These are phyloP conservation scores for Aspergillus oerlinghausenensis DNA, from an alignment of 2,329 filamentous ascomycete species.

Conservation along the genomic window DNA sequence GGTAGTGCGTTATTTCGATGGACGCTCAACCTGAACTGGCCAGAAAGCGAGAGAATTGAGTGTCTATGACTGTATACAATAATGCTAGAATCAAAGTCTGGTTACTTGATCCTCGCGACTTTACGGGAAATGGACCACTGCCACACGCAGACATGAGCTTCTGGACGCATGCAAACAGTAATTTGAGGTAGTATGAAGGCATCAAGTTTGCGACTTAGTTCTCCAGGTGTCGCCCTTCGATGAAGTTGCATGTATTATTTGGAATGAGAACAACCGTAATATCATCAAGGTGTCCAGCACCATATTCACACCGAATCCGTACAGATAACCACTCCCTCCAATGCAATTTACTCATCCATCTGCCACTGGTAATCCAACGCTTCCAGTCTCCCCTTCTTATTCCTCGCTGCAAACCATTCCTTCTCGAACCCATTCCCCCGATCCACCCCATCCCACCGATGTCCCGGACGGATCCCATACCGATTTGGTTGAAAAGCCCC, in stretches of 20 bases:
- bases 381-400: slow-evolving; percentile 69
- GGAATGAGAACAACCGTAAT: background rate
- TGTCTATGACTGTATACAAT: no score
- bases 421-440: slow-evolving; percentile 88
- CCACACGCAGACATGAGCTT: background rate
- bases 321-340: background rate
- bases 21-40: background rate
- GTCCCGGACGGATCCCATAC: slow-evolving; percentile 87
- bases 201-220: background rate
- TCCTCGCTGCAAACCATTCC: slow-evolving; percentile 85
- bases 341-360: slow-evolving; percentile 68
- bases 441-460: slow-evolving; percentile 96
- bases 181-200: background rate
- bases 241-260: background rate
- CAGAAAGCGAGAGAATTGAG: no score
- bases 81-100: no score
- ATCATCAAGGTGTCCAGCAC: background rate
- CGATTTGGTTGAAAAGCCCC: slow-evolving; percentile 83
- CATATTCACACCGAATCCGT: background rate
- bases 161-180: background rate
- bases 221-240: background rate
- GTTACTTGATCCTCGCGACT: no score
- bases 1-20: background rate
- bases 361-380: slow-evolving; percentile 90
- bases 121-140: no score